Base-by-base conservation (phyloP, 768 basidiomycete species). In the Lentinula lateritia region DNA sequence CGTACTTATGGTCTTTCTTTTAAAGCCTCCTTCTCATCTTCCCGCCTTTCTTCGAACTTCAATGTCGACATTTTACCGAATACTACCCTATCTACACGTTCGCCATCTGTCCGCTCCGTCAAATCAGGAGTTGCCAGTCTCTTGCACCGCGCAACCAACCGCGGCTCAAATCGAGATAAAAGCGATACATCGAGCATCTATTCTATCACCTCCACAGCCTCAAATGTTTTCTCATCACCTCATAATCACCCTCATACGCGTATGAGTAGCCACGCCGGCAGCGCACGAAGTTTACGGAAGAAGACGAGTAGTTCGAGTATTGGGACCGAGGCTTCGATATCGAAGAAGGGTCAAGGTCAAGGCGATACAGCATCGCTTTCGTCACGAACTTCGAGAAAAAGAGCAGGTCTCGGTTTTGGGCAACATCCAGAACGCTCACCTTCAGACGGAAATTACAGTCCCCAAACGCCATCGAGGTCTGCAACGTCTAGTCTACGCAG, bases 251-350 rank as follows among this genome's bases (percentile, higher is more conserved):
- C 50, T 32, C 32, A 32, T 36, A 52, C 50, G 7, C 53, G 53
- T 20, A 36, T 54, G 9, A 36, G 53, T 18, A 54, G 20, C 12
- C 46, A 48, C 16, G 20, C 38, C 28, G 38, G 52, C 32, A 36
- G 58, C 9, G 28, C 73, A 10, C 71, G 74, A 43, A 64, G 71
- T 5, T 69, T 83, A 50, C 76, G 79, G 23, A 81, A 78, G 67
- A 82, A 84, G 68, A 72, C 79, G 45, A 84, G 83, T 69, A 72
- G 74, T 66, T 71, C 80, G 28, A 82, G 80, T 53, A 66, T 87
- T 52, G 76, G 66, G 50, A 80, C 80, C 1, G 79, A 80, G 5
- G 68, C 71, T 13, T 80, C 81, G 18, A n/a, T 48, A 23, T 48
- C 46, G 41, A 56, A 43, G 55, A 56, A 55, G 41, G 70, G 69